These are phyloP conservation scores for Teratosphaeria gauchensis DNA, from an alignment of 2,329 filamentous ascomycete genomes.

Conservation along the genomic window DNA sequence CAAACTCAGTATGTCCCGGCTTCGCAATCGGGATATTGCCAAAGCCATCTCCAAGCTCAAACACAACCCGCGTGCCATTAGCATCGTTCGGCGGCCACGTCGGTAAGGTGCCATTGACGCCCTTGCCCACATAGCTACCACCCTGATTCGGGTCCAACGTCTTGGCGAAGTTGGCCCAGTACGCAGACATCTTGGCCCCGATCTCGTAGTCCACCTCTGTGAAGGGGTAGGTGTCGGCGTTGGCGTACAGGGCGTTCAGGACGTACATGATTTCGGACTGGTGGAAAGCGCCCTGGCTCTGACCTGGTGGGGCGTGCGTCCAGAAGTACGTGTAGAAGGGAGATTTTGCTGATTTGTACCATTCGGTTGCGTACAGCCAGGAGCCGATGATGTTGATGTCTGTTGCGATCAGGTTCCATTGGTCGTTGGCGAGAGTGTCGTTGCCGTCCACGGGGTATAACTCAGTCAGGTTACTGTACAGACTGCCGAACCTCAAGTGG, in stretches of 20 bases:
- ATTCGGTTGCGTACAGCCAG: not conserved
- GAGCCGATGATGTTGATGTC: not conserved
- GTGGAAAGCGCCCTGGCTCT: not conserved
- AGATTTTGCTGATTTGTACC: not conserved
- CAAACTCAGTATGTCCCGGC: not conserved
- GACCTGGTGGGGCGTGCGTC: not conserved
- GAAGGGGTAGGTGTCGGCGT: not conserved
- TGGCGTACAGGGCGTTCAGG: not conserved
- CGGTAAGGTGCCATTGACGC: not conserved
- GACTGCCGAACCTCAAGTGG: not conserved
- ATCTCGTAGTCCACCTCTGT: not conserved
- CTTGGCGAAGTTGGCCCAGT: slow-evolving; percentile 44
- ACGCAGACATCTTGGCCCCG: slow-evolving; percentile 21
- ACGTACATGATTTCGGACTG: not conserved
- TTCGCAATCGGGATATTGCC: not conserved
- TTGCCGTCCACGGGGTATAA: not conserved
- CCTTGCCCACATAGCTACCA: not conserved
- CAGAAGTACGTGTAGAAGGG: not conserved
- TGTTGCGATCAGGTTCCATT: not conserved
- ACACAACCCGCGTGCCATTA: not conserved
- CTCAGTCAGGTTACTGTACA: not conserved
- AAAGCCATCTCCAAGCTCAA: not conserved
- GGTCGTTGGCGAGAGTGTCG: not conserved
- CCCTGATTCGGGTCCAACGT: slow-evolving; percentile 40
- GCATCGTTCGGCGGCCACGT: not conserved